A percentile compares a stretch with the other conserved stretches of the same genome.
Evolutionary conservation across 2,329 filamentous ascomycete species (phyloP).

Genomic region (Stemphylium vesicarium): DNA sequence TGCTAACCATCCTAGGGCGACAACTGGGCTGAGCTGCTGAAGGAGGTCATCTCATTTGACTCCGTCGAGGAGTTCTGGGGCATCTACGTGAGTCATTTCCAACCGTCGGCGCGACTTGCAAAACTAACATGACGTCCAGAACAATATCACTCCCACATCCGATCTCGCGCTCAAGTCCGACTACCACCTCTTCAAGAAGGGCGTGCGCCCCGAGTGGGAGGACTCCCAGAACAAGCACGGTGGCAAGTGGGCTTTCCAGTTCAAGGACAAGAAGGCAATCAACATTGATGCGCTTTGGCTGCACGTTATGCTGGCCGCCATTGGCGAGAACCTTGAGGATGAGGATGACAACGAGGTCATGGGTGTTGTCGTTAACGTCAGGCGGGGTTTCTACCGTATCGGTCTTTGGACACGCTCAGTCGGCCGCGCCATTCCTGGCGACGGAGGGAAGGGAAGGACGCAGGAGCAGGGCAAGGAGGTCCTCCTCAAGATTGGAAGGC

Average conservation of each 20-base stretch:
- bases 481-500: conserved; percentile 80
- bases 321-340: conserved; percentile 95
- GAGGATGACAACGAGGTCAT: conserved; percentile 97
- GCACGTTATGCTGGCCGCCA: conserved; percentile 93
- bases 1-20: conserved; percentile 69
- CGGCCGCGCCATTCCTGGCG: conserved; percentile 79
- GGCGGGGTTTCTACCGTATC: conserved; percentile 97
- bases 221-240: conserved; percentile 98
- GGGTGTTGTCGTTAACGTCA: conserved; percentile 98
- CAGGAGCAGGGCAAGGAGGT: conserved; percentile 84
- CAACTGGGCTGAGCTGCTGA: conserved; percentile 98
- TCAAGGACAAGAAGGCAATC: conserved; percentile 92
- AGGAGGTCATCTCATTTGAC: conserved; percentile 98
- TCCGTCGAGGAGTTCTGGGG: conserved; percentile 99
- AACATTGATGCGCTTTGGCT: conserved; percentile 97
- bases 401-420: conserved; percentile 97
- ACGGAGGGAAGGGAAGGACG: conserved; percentile 78
- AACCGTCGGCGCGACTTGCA: background rate
- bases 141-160: conserved; percentile 96
- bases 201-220: conserved; percentile 97
- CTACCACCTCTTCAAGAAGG: conserved; percentile 98
- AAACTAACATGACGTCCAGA: conserved; percentile 62
- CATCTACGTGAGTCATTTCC: conserved; percentile 78
- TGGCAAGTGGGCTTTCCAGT: conserved; percentile 98
- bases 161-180: conserved; percentile 97